Evolutionary conservation across 2,329 filamentous ascomycete genomes (phyloP).

Genomic region (Fusarium sp.): DNA sequence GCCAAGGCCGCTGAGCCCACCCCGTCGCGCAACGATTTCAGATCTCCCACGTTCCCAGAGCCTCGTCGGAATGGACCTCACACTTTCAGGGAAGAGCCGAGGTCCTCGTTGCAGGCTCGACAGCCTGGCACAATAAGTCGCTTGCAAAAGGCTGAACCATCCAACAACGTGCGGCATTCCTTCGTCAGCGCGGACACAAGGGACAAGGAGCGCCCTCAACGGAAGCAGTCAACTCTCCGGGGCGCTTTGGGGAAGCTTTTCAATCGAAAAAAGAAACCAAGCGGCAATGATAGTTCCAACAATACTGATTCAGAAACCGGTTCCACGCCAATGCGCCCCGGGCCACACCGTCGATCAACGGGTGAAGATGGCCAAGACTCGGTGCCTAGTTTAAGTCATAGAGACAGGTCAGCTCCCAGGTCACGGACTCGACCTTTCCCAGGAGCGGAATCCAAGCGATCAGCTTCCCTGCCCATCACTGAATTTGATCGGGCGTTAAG

Average conservation of each 20-base stretch:
- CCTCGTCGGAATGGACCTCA: conserved; percentile 23
- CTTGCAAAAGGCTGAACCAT: conserved; percentile 41
- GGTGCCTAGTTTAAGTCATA: conserved; percentile 23
- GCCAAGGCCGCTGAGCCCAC: conserved; percentile 7
- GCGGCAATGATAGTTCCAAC: conserved; percentile 29
- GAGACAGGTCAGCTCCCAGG: conserved; percentile 41
- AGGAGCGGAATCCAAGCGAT: conserved; percentile 59
- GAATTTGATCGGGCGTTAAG: conserved; percentile 69
- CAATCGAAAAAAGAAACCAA: conserved; percentile 62
- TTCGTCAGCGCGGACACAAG: conserved; percentile 52
- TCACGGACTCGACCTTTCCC: conserved; percentile 52
- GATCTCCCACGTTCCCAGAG: conserved; percentile 28
- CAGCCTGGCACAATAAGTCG: conserved; percentile 24
- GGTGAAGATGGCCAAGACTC: conserved; percentile 28
- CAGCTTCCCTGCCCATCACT: conserved; percentile 66
- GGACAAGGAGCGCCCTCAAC: conserved; percentile 50
- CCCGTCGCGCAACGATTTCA: conserved; percentile 14
- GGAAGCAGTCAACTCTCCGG: conserved; percentile 67
- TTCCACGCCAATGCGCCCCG: conserved; percentile 40
- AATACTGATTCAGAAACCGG: conserved; percentile 36
- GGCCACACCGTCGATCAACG: conserved; percentile 30
- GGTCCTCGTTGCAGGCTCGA: conserved; percentile 9
- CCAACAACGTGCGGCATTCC: conserved; percentile 58
- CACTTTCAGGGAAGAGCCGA: conserved; percentile 19
- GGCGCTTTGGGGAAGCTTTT: conserved; percentile 67